Conservation (phyloP, 352 stramenopile species). For the Discostella stelligera region DNA sequence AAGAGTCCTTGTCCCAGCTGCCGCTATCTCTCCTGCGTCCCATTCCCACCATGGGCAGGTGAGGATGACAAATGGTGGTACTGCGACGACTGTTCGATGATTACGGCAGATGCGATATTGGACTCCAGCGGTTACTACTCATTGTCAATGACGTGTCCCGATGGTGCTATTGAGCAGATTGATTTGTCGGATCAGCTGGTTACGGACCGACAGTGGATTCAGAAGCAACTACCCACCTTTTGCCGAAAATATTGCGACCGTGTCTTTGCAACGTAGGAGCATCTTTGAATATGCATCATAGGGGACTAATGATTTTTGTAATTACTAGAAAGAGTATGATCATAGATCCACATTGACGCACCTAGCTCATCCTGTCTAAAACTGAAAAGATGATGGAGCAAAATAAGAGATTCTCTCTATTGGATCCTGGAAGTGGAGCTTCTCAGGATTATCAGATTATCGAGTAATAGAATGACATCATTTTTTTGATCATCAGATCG, state of each 20-base stretch:
- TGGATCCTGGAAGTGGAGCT: no score
- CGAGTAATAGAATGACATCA: no score
- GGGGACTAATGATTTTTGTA: no score
- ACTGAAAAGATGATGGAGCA: no score
- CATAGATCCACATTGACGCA: no score
- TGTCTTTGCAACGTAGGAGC: slow-evolving; percentile 38
- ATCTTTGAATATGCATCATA: no score
- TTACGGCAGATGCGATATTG: slow-evolving; percentile 59
- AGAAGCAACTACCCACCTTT: slow-evolving; percentile 64
- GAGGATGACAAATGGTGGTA: slow-evolving; percentile 82
- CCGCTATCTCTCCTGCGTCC: slow-evolving; percentile 74
- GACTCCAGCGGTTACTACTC: slow-evolving; percentile 54
- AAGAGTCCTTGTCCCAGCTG: slow-evolving; percentile 67
- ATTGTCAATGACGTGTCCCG: slow-evolving; percentile 67
- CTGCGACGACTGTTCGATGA: slow-evolving; percentile 77
- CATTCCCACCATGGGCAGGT: slow-evolving; percentile 63
- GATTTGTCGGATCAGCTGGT: slow-evolving; percentile 55
- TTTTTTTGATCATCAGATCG: no score
- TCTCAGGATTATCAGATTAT: no score
- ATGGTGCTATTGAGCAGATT: slow-evolving; percentile 63
- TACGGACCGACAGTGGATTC: slow-evolving; percentile 55
- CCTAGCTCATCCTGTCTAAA: no score
- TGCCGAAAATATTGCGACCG: slow-evolving; percentile 71
- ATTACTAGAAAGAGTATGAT: no score
- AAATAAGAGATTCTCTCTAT: no score